Evolutionary conservation across 148 eudicot genomes (phyloP).

Genomic region (Bassia scoparia): DNA sequence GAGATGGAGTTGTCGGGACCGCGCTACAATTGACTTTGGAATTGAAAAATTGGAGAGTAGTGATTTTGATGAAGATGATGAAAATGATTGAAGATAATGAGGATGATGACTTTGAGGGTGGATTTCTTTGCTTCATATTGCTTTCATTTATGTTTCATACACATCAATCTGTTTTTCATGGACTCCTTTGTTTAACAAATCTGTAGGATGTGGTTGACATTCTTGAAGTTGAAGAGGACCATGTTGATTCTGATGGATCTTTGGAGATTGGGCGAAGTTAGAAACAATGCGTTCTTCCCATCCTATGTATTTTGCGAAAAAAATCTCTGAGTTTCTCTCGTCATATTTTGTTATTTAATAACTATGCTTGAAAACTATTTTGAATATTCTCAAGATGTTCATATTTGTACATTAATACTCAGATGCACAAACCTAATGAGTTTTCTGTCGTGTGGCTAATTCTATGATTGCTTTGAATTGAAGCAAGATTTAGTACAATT

Average conservation of each 20-base stretch:
- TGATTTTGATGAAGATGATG: slow-evolving; percentile 53
- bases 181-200: slow-evolving; percentile 11
- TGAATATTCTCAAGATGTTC: background rate
- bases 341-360: background rate
- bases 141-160: background rate
- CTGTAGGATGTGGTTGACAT: slow-evolving; percentile 80
- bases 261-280: slow-evolving; percentile 91
- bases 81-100: slow-evolving; percentile 51
- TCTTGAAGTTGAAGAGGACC: slow-evolving; percentile 65
- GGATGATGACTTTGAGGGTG: slow-evolving; percentile 41
- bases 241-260: slow-evolving; percentile 70
- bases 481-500: background rate
- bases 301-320: slow-evolving; percentile 92
- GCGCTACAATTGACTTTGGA: slow-evolving; percentile 46
- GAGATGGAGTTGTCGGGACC: slow-evolving; percentile 72
- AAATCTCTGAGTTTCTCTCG: slow-evolving; percentile 53
- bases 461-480: background rate
- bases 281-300: slow-evolving; percentile 93
- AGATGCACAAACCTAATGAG: too few relatives aligned
- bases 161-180: slow-evolving; percentile 8
- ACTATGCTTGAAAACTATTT: background rate
- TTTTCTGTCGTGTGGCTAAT: background rate
- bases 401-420: background rate
- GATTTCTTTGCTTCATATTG: slow-evolving; percentile 21
- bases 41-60: slow-evolving; percentile 54